phyloP scores from a whole-genome alignment of 345 rosid genomes.

The Lepidium aucheri region DNA sequence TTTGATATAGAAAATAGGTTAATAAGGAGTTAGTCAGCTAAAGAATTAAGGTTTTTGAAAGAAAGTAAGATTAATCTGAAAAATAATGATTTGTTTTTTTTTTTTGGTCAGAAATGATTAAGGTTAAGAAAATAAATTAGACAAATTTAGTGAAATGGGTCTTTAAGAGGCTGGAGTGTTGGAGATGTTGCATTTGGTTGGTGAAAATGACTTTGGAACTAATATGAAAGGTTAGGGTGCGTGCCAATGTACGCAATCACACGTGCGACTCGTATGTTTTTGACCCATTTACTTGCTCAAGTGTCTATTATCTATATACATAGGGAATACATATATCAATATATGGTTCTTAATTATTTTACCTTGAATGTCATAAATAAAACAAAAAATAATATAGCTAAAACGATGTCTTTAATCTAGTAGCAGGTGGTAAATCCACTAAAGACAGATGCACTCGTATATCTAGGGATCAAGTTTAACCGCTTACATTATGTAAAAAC shows the following conservation, averaged over 20 bases:
- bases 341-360: not conserved
- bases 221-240: conserved; percentile 26
- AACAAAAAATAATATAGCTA: too few species aligned
- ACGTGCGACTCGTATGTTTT: conserved; percentile 19
- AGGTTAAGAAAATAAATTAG: conserved; percentile 1
- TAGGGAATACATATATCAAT: too few species aligned
- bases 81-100: not conserved
- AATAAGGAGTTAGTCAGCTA: not conserved
- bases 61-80: not conserved
- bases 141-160: conserved; percentile 6
- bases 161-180: conserved; percentile 9
- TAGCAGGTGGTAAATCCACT: too few species aligned
- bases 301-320: not conserved
- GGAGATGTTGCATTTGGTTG: conserved; percentile 25
- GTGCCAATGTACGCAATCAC: conserved; percentile 23
- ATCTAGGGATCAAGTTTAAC: too few species aligned
- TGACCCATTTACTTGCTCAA: conserved; percentile 1
- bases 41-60: not conserved
- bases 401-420: too few species aligned
- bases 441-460: too few species aligned
- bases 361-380: not conserved
- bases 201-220: conserved; percentile 31
- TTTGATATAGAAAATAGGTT: not conserved
- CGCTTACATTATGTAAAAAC: too few species aligned
- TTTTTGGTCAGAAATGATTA: conserved; percentile 4